Evolutionary conservation across 73 alveolate genomes (phyloP).

Genomic region (Tetrahymena elliotti): DNA sequence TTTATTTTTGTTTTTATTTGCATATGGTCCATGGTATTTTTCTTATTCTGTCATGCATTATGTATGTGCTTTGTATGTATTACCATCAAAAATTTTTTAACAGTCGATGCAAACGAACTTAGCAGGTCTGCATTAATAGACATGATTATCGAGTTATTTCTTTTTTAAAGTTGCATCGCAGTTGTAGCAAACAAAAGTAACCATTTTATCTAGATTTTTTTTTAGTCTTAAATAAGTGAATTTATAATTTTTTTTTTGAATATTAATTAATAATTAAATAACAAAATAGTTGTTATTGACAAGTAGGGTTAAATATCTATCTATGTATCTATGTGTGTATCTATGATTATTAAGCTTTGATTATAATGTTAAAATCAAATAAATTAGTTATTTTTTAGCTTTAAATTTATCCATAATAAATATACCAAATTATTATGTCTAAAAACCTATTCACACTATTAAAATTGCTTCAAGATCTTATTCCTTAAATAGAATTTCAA

Average conservation of each 20-base stretch:
- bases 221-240: not conserved
- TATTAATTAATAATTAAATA: not conserved
- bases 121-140: constrained; percentile 24
- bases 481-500: not conserved
- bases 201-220: constrained; percentile 1
- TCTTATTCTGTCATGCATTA: constrained; percentile 9
- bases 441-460: not conserved
- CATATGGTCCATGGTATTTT: constrained; percentile 12
- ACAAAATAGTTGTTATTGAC: not conserved
- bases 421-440: not conserved
- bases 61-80: not conserved
- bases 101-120: constrained; percentile 23
- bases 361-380: not conserved
- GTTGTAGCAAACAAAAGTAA: constrained; percentile 26
- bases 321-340: not conserved
- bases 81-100: constrained; percentile 1
- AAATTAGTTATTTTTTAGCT: not conserved
- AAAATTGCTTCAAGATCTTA: not conserved
- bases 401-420: not conserved
- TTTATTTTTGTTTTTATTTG: not conserved
- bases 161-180: constrained; percentile 25
- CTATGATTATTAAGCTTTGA: too few relatives aligned
- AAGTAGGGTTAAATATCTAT: not conserved
- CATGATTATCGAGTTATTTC: constrained; percentile 16
- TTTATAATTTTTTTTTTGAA: not conserved